Conservation (phyloP, 1,284 basidiomycete genomes). For the Cystobasidium sp. region DNA sequence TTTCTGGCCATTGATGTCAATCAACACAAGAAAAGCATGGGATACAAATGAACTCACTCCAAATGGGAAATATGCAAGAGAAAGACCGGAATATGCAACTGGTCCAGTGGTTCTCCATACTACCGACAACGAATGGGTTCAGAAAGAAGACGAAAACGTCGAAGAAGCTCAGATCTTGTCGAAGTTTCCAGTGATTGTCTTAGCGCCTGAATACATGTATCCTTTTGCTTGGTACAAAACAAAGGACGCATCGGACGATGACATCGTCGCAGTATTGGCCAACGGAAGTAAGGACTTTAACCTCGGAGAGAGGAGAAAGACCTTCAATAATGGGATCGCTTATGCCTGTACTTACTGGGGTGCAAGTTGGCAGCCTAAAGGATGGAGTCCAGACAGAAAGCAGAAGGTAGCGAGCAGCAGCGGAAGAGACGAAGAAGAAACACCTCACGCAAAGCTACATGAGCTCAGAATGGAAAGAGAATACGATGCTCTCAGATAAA, state of each 20-base stretch:
- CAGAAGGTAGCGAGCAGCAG: too few species aligned
- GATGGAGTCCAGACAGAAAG: too few species aligned
- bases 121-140: not conserved
- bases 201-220: not conserved
- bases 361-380: not conserved
- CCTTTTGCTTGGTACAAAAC: conserved; percentile 19
- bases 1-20: conserved; percentile 26
- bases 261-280: not conserved
- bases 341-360: conserved; percentile 13
- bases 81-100: not conserved
- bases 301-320: not conserved
- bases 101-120: not conserved
- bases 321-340: conserved; percentile 11
- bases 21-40: not conserved
- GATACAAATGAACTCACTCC: not conserved
- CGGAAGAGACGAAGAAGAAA: too few species aligned
- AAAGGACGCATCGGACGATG: not conserved
- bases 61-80: not conserved
- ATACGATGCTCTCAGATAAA: too few species aligned
- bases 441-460: too few species aligned
- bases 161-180: too few species aligned
- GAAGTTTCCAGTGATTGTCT: not conserved
- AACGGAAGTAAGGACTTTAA: conserved; percentile 12
- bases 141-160: too few species aligned
- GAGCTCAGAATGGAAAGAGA: too few species aligned